phyloP scores from a whole-genome alignment of 2,329 filamentous ascomycete genomes.

The Diatrype stigma region DNA sequence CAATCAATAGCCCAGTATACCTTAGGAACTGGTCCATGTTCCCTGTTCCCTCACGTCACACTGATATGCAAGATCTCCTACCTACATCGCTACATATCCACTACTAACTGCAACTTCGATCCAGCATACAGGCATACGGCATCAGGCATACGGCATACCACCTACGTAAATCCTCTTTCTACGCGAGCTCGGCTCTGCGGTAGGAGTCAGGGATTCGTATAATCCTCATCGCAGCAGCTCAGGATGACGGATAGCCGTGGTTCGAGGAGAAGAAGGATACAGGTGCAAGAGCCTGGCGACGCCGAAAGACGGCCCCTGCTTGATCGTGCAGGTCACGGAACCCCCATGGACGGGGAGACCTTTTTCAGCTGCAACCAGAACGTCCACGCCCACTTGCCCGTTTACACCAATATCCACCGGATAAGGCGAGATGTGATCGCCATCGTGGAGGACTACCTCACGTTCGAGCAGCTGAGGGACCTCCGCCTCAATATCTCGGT shows the following conservation, averaged over 20 bases:
- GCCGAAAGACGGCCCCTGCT: conserved; percentile 33
- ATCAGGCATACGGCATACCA: too few species aligned
- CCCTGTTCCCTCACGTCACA: too few species aligned
- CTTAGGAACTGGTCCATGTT: too few species aligned
- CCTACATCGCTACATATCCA: too few species aligned
- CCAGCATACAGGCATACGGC: too few species aligned
- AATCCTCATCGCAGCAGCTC: neutral
- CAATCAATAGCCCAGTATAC: neutral
- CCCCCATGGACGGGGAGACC: conserved; percentile 34
- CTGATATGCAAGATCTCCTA: too few species aligned
- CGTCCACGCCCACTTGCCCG: conserved; percentile 59
- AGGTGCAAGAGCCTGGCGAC: conserved; percentile 14
- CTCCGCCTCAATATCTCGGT: conserved; percentile 78
- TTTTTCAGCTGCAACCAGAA: conserved; percentile 53
- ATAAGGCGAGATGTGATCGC: conserved; percentile 61
- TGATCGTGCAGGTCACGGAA: conserved; percentile 30
- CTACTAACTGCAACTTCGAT: too few species aligned
- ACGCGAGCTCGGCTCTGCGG: too few species aligned
- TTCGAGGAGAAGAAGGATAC: conserved; percentile 2
- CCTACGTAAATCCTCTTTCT: neutral
- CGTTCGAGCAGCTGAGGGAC: conserved; percentile 72
- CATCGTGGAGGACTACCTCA: conserved; percentile 60
- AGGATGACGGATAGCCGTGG: conserved; percentile 7
- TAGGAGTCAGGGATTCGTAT: neutral
- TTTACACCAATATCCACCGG: conserved; percentile 75